Percentiles rank a stretch among this genome's conserved stretches.
phyloP scores from a whole-genome alignment of 495 filamentous ascomycete species.

The Penicillium antarcticum region DNA sequence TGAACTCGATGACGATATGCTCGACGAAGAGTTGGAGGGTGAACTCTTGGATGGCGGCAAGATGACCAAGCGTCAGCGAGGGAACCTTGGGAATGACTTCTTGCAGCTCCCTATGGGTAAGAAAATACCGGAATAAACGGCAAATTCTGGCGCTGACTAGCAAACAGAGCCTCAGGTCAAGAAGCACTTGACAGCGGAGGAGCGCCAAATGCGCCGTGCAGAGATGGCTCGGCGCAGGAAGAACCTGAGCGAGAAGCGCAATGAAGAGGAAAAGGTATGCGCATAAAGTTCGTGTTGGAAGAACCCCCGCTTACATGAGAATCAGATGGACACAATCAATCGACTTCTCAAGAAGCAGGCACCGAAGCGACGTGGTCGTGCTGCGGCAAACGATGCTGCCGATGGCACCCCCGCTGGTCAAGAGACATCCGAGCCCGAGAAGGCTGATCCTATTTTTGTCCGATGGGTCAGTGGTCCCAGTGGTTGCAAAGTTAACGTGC shows the following conservation, averaged over 20 bases:
- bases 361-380: conserved; percentile 69
- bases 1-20: conserved; percentile 54
- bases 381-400: conserved; percentile 44
- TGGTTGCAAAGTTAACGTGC: conserved; percentile 69
- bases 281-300: background rate
- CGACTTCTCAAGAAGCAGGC: conserved; percentile 93
- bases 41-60: conserved; percentile 67
- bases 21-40: conserved; percentile 62
- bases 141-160: conserved; percentile 10
- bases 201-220: conserved; percentile 88
- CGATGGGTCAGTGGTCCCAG: conserved; percentile 74
- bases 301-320: background rate
- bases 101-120: conserved; percentile 83
- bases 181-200: conserved; percentile 88
- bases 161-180: conserved; percentile 83
- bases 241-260: conserved; percentile 96
- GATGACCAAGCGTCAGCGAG: conserved; percentile 84
- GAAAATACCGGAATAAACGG: conserved; percentile 1
- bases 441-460: conserved; percentile 65
- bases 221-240: conserved; percentile 96
- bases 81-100: conserved; percentile 65
- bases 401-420: conserved; percentile 51
- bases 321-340: conserved; percentile 94
- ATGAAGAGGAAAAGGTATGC: conserved; percentile 94
- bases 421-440: conserved; percentile 51